Evolutionary conservation across 495 filamentous ascomycete species (phyloP).

Genomic region (Podospora pseudopauciseta): DNA sequence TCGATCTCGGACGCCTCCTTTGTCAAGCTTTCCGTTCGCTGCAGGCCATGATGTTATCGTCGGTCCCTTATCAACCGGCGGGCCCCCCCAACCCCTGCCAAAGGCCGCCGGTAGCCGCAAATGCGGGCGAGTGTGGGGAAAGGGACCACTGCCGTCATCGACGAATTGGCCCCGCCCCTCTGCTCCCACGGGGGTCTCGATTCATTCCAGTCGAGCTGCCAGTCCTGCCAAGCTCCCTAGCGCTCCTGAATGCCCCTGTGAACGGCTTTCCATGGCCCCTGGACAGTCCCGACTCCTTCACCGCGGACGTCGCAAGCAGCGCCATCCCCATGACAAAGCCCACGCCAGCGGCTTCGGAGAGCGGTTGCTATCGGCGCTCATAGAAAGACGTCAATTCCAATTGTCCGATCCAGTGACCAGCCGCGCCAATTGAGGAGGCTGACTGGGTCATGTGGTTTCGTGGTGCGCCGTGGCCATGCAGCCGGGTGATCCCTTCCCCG

Average conservation of each 20-base stretch:
- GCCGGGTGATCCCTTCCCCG: neutral
- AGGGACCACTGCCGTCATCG: conserved; percentile 15
- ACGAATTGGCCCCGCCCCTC: conserved; percentile 8
- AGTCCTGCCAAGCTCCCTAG: conserved; percentile 15
- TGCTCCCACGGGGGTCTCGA: conserved; percentile 1
- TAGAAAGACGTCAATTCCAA: neutral
- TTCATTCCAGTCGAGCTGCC: neutral
- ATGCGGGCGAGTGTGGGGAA: conserved; percentile 13
- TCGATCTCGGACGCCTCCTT: conserved; percentile 16
- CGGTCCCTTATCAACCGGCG: conserved; percentile 27
- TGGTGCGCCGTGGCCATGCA: conserved; percentile 1
- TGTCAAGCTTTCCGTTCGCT: conserved; percentile 27
- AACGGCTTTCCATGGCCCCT: neutral
- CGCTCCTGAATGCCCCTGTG: neutral
- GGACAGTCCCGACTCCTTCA: neutral
- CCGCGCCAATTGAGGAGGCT: conserved; percentile 1
- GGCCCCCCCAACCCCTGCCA: conserved; percentile 19
- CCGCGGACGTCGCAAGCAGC: neutral
- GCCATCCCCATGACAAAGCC: neutral
- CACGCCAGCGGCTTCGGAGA: conserved; percentile 5
- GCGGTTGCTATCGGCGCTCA: conserved; percentile 8
- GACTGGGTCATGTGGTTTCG: conserved; percentile 6
- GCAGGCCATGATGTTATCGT: conserved; percentile 34
- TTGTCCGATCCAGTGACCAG: neutral
- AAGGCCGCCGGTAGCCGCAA: conserved; percentile 34